Evolutionary conservation across 2,329 filamentous ascomycete species (phyloP).

Genomic region (Pseudogymnoascus sp.): DNA sequence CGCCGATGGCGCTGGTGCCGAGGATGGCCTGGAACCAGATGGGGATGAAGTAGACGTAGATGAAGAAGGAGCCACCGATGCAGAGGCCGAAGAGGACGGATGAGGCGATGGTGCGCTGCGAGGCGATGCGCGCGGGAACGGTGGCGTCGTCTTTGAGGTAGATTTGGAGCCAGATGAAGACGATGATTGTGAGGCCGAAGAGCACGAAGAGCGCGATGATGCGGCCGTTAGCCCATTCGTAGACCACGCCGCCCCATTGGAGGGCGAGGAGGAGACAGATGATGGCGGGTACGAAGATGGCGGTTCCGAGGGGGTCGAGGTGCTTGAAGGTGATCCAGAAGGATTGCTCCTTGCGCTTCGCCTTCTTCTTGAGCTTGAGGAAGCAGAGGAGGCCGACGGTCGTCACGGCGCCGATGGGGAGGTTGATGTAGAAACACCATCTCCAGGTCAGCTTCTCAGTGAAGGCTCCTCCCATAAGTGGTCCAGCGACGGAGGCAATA

Average conservation of each 20-base stretch:
- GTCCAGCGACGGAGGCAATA: slow-evolving; percentile 25
- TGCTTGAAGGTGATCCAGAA: slow-evolving; percentile 34
- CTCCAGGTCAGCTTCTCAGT: slow-evolving; percentile 31
- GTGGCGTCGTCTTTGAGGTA: slow-evolving; percentile 23
- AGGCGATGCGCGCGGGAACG: slow-evolving; percentile 32
- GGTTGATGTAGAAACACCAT: slow-evolving; percentile 31
- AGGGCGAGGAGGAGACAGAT: slow-evolving; percentile 30
- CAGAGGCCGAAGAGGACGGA: slow-evolving; percentile 29
- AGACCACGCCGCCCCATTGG: slow-evolving; percentile 38
- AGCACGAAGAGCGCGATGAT: slow-evolving; percentile 30
- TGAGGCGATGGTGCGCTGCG: slow-evolving; percentile 28
- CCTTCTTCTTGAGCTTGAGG: slow-evolving; percentile 30
- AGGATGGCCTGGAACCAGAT: slow-evolving; percentile 41
- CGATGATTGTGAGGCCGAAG: slow-evolving; percentile 19
- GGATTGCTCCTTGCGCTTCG: slow-evolving; percentile 30
- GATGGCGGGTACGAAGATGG: slow-evolving; percentile 23
- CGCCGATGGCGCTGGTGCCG: slow-evolving; percentile 33
- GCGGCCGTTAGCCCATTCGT: slow-evolving; percentile 30
- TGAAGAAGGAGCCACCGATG: slow-evolving; percentile 26
- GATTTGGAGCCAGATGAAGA: slow-evolving; percentile 15
- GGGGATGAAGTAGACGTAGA: slow-evolving; percentile 34
- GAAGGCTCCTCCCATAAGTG: slow-evolving; percentile 34
- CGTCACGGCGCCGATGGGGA: slow-evolving; percentile 34
- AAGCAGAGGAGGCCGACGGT: slow-evolving; percentile 31
- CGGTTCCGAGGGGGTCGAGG: slow-evolving; percentile 31